These are phyloP conservation scores for Neofusicoccum umdonicola DNA, from an alignment of 2,329 filamentous ascomycete species.

Conservation along the genomic window DNA sequence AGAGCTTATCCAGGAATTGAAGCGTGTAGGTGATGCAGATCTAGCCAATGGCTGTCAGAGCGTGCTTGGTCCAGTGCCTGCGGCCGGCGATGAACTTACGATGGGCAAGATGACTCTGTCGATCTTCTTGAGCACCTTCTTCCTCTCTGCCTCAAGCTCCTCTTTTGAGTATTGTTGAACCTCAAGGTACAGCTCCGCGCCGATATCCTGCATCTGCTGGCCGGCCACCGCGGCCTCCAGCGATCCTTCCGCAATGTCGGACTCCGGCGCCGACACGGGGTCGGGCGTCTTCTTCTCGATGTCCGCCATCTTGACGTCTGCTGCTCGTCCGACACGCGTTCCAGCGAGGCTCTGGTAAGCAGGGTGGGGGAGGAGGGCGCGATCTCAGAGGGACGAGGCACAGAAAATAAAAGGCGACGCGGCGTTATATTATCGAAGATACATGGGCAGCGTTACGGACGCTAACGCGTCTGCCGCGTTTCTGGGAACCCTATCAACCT, in stretches of 20 bases:
- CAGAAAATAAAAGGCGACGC: not conserved
- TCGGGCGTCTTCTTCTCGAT: constrained; percentile 12
- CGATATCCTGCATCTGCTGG: constrained; percentile 41
- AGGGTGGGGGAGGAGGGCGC: not conserved
- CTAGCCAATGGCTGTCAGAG: constrained; percentile 19
- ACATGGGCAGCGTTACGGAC: not conserved
- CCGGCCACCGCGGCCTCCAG: not conserved
- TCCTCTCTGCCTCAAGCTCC: constrained; percentile 45
- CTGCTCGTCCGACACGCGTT: not conserved
- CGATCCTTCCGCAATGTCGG: constrained; percentile 5
- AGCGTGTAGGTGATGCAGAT: constrained; percentile 46
- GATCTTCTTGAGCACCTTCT: constrained; percentile 43
- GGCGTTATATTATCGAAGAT: not conserved
- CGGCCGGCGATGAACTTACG: constrained; percentile 25
- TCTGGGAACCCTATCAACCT: constrained; percentile 1
- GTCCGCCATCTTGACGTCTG: not conserved
- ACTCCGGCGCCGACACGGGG: not conserved
- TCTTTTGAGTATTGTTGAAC: constrained; percentile 43
- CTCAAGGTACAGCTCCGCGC: constrained; percentile 46
- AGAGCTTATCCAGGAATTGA: constrained; percentile 47
- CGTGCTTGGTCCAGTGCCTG: no score
- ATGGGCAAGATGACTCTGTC: constrained; percentile 50
- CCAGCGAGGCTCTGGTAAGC: not conserved
- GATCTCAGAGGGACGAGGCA: not conserved
- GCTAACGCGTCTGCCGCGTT: not conserved